Base-by-base conservation (phyloP, 768 basidiomycete species). In the Fistulinella prunicolor region DNA sequence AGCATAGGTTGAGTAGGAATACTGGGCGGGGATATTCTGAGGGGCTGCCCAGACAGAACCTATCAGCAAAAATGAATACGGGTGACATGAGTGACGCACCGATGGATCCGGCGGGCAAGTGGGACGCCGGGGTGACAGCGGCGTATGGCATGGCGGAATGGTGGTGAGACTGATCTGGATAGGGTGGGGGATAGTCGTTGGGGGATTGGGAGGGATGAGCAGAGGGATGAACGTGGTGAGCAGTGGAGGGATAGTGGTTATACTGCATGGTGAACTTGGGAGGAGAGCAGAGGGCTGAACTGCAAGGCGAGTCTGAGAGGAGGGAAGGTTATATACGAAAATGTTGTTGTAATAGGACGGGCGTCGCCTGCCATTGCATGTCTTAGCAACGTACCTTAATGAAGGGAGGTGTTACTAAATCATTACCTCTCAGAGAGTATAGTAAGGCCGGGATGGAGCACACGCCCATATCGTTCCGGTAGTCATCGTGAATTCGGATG, bases 311-410 rank as follows among this genome's bases (percentile, higher is more conserved):
- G 41, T 22, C 34, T 54, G 38, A 43, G 43, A 44, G 49, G 44
- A 44, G 49, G 50, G 41, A 50, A 42, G 54, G 51, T 69, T 67
- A 65, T 67, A 67, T 67, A 67, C 51, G 59, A 64, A 60, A 67
- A 56, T 50, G 46, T 49, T 53, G 56, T 54, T 61, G 59, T 69
- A 61, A 61, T 66, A 57, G 59, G 55, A 56, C 50, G 65, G 66
- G 62, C 54, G 64, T 68, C 62, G 65, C 58, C 65, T 69, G 61
- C 56, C 59, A 63, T 52, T 34, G 55, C 49, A 64, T 67, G 65
- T 64, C 64, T 59, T 69, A 61, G 65, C 61, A 65, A 61, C 55
- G 66, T 67, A 65, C 66, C 66, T 67, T 67, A 67, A 67, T 67
- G 67, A 63, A 67, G 35, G 47, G 55, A 67, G 35, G 46, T 37